These are phyloP conservation scores for Nephelium lappaceum DNA, from an alignment of 345 rosid genomes.

Conservation along the genomic window DNA sequence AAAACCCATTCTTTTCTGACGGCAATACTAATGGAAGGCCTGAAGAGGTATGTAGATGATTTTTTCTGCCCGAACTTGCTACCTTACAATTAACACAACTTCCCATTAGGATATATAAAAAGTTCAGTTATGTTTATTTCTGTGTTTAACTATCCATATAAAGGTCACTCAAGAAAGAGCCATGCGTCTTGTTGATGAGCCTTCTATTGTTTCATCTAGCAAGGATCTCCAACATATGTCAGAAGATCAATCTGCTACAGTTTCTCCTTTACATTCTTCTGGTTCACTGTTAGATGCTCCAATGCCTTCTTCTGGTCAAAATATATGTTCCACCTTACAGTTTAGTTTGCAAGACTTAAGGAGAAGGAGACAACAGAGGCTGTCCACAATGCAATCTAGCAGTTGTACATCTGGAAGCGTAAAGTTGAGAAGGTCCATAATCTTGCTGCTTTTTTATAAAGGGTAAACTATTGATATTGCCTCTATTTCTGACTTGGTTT, in stretches of 20 bases:
- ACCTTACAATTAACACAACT: not conserved
- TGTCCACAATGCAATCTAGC: constrained; percentile 47
- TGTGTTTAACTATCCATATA: constrained; percentile 21
- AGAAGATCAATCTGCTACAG: constrained; percentile 40
- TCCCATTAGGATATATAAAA: not conserved
- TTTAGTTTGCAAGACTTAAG: constrained; percentile 72
- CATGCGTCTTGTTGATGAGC: constrained; percentile 33
- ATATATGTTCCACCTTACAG: constrained; percentile 59
- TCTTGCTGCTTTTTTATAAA: constrained; percentile 22
- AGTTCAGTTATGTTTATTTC: constrained; percentile 22
- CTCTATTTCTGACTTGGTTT: constrained; percentile 12
- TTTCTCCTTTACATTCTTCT: constrained; percentile 43
- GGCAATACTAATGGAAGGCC: constrained; percentile 31
- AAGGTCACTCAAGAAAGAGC: constrained; percentile 44
- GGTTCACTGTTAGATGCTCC: constrained; percentile 46
- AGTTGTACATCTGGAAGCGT: constrained; percentile 35
- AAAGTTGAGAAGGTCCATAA: constrained; percentile 50
- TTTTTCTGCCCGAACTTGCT: constrained; percentile 4
- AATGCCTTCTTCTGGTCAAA: constrained; percentile 48
- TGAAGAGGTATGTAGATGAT: constrained; percentile 45
- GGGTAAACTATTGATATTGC: constrained; percentile 10
- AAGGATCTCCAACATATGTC: constrained; percentile 31
- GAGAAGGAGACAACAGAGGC: constrained; percentile 65
- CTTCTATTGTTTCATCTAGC: constrained; percentile 37
- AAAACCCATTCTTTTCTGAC: constrained; percentile 33